These are phyloP conservation scores for Penicillium cinerascens DNA, from an alignment of 495 filamentous ascomycete species.

Conservation along the genomic window DNA sequence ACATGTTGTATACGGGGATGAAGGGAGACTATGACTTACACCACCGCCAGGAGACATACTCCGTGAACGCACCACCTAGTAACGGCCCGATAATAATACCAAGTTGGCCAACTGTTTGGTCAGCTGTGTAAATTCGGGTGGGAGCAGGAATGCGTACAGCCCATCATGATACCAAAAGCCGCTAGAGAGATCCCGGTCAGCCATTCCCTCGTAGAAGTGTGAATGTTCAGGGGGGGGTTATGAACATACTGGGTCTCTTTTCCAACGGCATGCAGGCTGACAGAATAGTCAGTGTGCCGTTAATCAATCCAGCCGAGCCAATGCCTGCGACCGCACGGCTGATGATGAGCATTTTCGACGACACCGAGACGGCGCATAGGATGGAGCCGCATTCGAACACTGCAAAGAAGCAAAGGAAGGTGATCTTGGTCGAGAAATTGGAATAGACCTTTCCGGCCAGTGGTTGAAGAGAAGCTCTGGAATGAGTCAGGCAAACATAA, in stretches of 20 bases:
- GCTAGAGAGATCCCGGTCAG: too few species aligned
- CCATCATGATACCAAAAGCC: too few species aligned
- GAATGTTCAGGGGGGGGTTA: too few species aligned
- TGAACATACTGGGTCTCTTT: too few species aligned
- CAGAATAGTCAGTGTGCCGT: conserved; percentile 18
- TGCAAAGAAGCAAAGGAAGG: conserved; percentile 21
- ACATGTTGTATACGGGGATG: background rate
- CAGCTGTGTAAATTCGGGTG: too few species aligned
- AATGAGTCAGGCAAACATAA: too few species aligned
- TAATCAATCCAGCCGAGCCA: conserved; percentile 58
- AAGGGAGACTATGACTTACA: conserved; percentile 20
- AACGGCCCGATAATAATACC: conserved; percentile 27
- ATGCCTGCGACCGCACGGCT: conserved; percentile 76
- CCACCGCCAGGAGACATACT: conserved; percentile 31
- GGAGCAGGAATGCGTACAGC: too few species aligned
- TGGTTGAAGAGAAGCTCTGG: conserved; percentile 22
- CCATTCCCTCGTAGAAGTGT: too few species aligned
- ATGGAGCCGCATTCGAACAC: conserved; percentile 70
- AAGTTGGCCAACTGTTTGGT: conserved; percentile 24
- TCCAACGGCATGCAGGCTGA: conserved; percentile 17
- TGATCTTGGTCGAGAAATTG: conserved; percentile 26
- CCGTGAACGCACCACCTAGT: conserved; percentile 31
- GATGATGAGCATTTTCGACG: conserved; percentile 65
- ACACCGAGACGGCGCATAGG: conserved; percentile 70
- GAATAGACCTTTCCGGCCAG: conserved; percentile 30